A percentile compares a stretch with the other conserved stretches of the same genome.
Conservation (phyloP, 768 basidiomycete genomes). For the Cantharellus anzutake region DNA sequence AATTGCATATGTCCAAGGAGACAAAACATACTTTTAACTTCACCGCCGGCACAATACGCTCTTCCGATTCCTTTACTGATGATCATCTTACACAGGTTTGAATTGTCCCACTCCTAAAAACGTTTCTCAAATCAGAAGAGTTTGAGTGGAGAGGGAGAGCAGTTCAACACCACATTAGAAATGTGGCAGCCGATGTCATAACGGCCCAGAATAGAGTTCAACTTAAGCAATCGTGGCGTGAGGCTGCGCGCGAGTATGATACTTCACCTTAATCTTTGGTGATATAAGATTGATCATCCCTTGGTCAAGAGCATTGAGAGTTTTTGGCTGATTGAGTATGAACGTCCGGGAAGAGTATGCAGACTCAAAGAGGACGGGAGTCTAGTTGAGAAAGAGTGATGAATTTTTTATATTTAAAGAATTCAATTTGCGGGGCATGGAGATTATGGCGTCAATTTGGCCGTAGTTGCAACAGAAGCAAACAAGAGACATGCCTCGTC, state of each 20-base stretch:
- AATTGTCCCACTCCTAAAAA: slow-evolving; percentile 50
- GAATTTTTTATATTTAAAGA: neutral
- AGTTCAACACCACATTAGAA: too few species aligned
- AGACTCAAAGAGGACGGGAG: slow-evolving; percentile 49
- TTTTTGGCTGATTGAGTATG: slow-evolving; percentile 58
- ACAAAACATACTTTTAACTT: slow-evolving; percentile 51
- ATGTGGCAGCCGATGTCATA: too few species aligned
- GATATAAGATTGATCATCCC: slow-evolving; percentile 56
- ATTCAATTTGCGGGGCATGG: neutral
- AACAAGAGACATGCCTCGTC: too few species aligned
- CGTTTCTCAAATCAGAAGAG: neutral
- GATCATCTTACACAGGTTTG: slow-evolving; percentile 51
- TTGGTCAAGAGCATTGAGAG: slow-evolving; percentile 66
- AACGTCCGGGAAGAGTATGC: slow-evolving; percentile 44
- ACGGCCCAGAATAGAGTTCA: too few species aligned
- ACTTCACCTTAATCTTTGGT: slow-evolving; percentile 50
- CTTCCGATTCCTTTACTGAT: slow-evolving; percentile 50
- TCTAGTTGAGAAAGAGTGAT: slow-evolving; percentile 6
- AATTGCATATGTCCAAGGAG: neutral
- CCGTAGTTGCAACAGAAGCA: neutral
- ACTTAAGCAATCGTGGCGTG: too few species aligned
- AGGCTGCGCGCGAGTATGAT: slow-evolving; percentile 9
- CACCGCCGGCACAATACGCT: slow-evolving; percentile 90
- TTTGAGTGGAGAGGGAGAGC: neutral
- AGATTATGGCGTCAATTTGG: neutral